Evolutionary conservation across 371 early-diverging fungal species (phyloP).

Genomic region (Mucor saturninus): DNA sequence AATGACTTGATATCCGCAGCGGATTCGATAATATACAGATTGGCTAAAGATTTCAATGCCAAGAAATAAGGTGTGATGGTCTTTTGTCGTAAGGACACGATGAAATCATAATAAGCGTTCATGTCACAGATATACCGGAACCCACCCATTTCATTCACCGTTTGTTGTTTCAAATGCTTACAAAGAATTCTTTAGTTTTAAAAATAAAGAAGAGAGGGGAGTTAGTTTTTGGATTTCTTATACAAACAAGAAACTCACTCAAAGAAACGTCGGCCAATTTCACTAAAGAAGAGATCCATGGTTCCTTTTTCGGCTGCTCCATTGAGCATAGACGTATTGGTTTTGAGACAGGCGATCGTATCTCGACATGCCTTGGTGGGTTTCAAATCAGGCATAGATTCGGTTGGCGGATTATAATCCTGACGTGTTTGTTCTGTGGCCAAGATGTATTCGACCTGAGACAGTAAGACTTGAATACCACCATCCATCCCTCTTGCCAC

Average conservation of each 20-base stretch:
- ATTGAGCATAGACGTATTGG: conserved; percentile 73
- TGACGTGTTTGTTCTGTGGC: conserved; percentile 59
- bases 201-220: not conserved
- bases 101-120: conserved; percentile 78
- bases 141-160: conserved; percentile 81
- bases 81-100: conserved; percentile 66
- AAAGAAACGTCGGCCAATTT: conserved; percentile 87
- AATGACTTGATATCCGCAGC: conserved; percentile 82
- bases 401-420: conserved; percentile 74
- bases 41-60: conserved; percentile 91
- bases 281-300: conserved; percentile 89
- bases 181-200: conserved; percentile 56
- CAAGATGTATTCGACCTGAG: conserved; percentile 80
- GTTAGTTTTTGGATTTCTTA: not conserved
- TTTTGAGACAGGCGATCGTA: conserved; percentile 78
- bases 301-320: conserved; percentile 85
- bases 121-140: conserved; percentile 87
- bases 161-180: conserved; percentile 81
- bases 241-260: conserved; percentile 52
- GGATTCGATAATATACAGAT: conserved; percentile 87
- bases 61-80: conserved; percentile 79
- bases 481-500: conserved; percentile 92
- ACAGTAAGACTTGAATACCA: conserved; percentile 78
- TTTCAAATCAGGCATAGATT: conserved; percentile 54
- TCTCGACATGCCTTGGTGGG: conserved; percentile 76